Evolutionary conservation across 2,329 filamentous ascomycete genomes (phyloP), one percentile per base, ranked within the genome.

Genomic region (Talaromyces amestolkiae): DNA sequence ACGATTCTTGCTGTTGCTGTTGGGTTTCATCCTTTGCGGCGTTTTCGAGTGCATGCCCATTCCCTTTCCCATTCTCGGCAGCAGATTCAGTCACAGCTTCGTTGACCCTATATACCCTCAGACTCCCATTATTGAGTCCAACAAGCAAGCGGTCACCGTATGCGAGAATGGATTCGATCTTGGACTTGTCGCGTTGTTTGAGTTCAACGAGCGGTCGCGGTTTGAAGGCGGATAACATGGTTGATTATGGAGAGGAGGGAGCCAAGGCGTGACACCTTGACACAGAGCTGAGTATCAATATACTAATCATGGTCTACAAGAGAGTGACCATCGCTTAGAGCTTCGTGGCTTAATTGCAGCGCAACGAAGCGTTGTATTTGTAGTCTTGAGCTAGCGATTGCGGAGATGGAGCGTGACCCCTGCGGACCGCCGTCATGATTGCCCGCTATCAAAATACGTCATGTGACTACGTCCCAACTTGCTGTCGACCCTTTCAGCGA

Each of bases 131-230:
- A 79, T 92, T 97, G 69, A 99, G 85, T 64, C 95, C 95, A 66
- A 97, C 93, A 63, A 99, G 86, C 41, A 99, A 86, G 68, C 93
- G 89, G 76, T 99, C 95, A 75, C 93, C 93, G 80, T 97, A 92
- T 68, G 94, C 92, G 58, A 98, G 85, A 70, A 99, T 92, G 59
- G 92, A 95, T 81, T 99, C 95, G 80, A 99, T 97, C 84, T 91
- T 95, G 70, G 92, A 96, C 84, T 96, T 97, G 87, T 98, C 94
- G 79, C 92, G 90, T 79, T 89, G 89, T 82, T 91, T 93, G 74
- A 99, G 90, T 91, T 99, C 95, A 84, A 98, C 91, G 78, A 99
- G 94, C 69, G 93, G 91, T 75, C 92, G 91, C 82, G 95, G 93
- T 72, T 91, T 96, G 82, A 99, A 99, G 76, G 95, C 95, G 80